Base-by-base conservation (phyloP, 169 alveolate genomes). In the Eimeria zaria region DNA sequence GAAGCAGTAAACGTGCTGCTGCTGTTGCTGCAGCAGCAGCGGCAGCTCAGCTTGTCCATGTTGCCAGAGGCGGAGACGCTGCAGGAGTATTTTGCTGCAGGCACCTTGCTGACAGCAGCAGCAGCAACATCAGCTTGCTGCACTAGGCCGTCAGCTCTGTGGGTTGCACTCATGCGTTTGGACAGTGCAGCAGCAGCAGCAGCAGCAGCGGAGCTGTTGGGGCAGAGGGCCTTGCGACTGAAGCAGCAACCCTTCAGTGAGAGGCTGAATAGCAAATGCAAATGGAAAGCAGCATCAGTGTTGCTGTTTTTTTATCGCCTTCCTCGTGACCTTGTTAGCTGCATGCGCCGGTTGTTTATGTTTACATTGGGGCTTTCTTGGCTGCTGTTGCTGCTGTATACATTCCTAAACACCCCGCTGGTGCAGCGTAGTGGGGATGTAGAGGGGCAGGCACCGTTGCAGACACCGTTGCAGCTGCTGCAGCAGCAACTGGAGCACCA, bases 11-110 rank as follows among this genome's bases (percentile, higher is more conserved):
- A 39, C 55, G 24, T 33, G 62, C 80, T 84, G 80, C 58, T 84
- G 92, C 80, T 83, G 71, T 76, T 84, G 78, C 58, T 48, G 74
- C 36, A 84, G 80, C 64, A 46, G 62, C 62, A 9, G 62, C 67
- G 22, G 69, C 73, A 46, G 90, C 60, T 81, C n/a, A 16, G 30
- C 30, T 81, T 71, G 90, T 53, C 71, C 2, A n/a, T 46, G 90
- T 51, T 46, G 90, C 69, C 71, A 8, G 51, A 81, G 73, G 11
- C 67, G 71, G 90, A 81, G 73, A 48, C 33, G 90, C 73, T 53
- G 90, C 69, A 81, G 71, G 90, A 81, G 85, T 41, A 39, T 2
- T 53, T 81, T 58, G 74, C 92, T 36, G 92, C 92, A n/a, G 78
- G 92, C 78, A 60, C 78, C 58, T 53, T 84, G 60, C 20, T 84